phyloP scores from a whole-genome alignment of 2,329 filamentous ascomycete species.

The Hawksworthiomyces lignivorus region DNA sequence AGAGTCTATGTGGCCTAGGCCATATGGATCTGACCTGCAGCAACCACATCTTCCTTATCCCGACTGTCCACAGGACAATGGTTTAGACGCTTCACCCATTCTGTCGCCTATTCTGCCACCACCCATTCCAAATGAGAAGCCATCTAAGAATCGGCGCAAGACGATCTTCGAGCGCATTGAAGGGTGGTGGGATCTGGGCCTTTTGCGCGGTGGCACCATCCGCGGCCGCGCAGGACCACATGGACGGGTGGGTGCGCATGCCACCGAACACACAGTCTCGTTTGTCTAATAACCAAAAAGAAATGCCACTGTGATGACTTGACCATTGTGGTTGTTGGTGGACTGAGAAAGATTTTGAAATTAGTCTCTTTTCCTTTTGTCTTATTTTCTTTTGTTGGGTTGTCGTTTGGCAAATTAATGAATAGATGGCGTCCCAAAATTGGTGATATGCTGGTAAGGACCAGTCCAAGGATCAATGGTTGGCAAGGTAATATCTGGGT shows the following conservation, averaged over 20 bases:
- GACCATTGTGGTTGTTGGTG: too few species aligned
- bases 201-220: slow-evolving; percentile 28
- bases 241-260: background rate
- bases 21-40: slow-evolving; percentile 3
- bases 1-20: slow-evolving; percentile 10
- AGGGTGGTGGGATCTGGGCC: slow-evolving; percentile 48
- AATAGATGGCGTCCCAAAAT: background rate
- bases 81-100: too few species aligned
- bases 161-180: slow-evolving; percentile 42
- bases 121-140: slow-evolving; percentile 6
- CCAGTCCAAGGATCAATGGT: too few species aligned
- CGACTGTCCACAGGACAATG: too few species aligned
- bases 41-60: too few species aligned
- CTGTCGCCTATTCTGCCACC: slow-evolving; percentile 3
- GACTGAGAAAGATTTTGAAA: background rate
- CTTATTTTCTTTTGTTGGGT: background rate
- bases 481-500: too few species aligned
- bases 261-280: background rate
- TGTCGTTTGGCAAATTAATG: background rate
- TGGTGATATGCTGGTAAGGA: too few species aligned
- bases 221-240: slow-evolving; percentile 25
- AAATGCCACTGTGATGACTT: too few species aligned
- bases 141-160: slow-evolving; percentile 30
- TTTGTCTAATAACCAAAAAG: too few species aligned
- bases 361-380: background rate